phyloP scores from a whole-genome alignment of 768 basidiomycete species.

The Serendipita indica region DNA sequence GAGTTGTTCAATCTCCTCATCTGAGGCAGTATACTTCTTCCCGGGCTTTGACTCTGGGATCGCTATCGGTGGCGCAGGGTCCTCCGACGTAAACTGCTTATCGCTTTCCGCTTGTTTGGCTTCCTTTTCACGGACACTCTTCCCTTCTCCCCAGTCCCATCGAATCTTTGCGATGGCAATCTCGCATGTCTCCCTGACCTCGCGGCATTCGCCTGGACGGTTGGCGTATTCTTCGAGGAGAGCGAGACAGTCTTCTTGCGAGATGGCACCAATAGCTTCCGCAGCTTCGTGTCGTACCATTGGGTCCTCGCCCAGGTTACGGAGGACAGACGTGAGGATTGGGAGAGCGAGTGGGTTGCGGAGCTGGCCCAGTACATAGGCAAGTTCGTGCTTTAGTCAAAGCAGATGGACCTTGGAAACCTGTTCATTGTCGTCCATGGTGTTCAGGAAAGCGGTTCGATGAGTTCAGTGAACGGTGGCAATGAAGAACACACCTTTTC shows the following conservation, averaged over 20 bases:
- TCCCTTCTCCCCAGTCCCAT: slow-evolving; percentile 40
- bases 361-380: slow-evolving; percentile 93
- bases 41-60: slow-evolving; percentile 13
- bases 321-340: slow-evolving; percentile 59
- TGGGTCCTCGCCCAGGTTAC: slow-evolving; percentile 57
- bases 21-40: slow-evolving; percentile 23
- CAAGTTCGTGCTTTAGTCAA: slow-evolving; percentile 92
- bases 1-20: slow-evolving; percentile 37
- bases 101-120: slow-evolving; percentile 20
- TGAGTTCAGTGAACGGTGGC: too few relatives aligned
- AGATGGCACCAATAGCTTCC: slow-evolving; percentile 97
- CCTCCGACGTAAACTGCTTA: slow-evolving; percentile 14
- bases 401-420: slow-evolving; percentile 74
- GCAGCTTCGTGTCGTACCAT: slow-evolving; percentile 99
- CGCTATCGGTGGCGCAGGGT: neutral
- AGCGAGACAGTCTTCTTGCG: slow-evolving; percentile 45
- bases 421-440: slow-evolving; percentile 26
- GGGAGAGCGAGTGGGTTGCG: slow-evolving; percentile 59
- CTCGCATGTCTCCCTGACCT: slow-evolving; percentile 90
- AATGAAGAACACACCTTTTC: slow-evolving; percentile 42
- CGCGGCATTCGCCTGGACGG: slow-evolving; percentile 42
- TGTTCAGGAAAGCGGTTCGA: too few relatives aligned
- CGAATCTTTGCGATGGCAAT: slow-evolving; percentile 91
- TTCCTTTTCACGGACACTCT: slow-evolving; percentile 15
- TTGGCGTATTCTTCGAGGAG: slow-evolving; percentile 54